These are phyloP conservation scores for Wickerhamiella nectarea DNA, from an alignment of 805 yeast genomes.

Conservation along the genomic window DNA sequence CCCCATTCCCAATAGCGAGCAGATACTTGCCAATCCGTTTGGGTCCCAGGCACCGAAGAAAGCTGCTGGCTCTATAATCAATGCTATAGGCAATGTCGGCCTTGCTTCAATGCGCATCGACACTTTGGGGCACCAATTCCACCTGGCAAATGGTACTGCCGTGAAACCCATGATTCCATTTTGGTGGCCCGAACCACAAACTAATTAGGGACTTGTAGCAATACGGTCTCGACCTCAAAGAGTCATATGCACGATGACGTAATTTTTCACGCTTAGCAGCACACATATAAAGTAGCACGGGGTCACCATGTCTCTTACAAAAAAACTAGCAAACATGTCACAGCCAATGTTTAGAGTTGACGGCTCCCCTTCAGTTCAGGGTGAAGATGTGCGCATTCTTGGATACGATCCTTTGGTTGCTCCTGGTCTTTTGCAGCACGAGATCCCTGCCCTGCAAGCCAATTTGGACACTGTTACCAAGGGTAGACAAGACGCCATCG, in stretches of 20 bases:
- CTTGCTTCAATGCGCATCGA: constrained; percentile 46
- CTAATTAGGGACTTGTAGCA: neutral
- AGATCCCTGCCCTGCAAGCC: constrained; percentile 49
- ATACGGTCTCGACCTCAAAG: neutral
- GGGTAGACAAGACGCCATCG: constrained; percentile 69
- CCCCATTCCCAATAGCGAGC: constrained; percentile 14
- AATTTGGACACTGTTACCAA: constrained; percentile 48
- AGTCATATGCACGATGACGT: constrained; percentile 4
- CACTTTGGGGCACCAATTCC: constrained; percentile 17
- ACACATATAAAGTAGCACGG: neutral
- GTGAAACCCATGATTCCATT: constrained; percentile 47
- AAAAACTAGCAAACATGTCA: neutral
- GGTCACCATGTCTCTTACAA: neutral
- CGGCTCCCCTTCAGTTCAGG: constrained; percentile 37
- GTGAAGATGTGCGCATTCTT: constrained; percentile 40
- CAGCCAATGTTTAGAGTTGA: constrained; percentile 26
- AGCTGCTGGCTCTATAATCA: constrained; percentile 49
- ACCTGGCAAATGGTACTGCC: constrained; percentile 23
- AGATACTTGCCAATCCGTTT: constrained; percentile 13
- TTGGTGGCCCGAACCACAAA: constrained; percentile 54
- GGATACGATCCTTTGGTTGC: constrained; percentile 93
- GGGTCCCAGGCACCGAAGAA: constrained; percentile 20
- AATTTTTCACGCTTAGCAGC: neutral
- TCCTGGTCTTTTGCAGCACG: constrained; percentile 81
- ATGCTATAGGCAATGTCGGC: constrained; percentile 47